Evolutionary conservation across 2,329 filamentous ascomycete genomes (phyloP).

Genomic region (Sporothrix curviconia): DNA sequence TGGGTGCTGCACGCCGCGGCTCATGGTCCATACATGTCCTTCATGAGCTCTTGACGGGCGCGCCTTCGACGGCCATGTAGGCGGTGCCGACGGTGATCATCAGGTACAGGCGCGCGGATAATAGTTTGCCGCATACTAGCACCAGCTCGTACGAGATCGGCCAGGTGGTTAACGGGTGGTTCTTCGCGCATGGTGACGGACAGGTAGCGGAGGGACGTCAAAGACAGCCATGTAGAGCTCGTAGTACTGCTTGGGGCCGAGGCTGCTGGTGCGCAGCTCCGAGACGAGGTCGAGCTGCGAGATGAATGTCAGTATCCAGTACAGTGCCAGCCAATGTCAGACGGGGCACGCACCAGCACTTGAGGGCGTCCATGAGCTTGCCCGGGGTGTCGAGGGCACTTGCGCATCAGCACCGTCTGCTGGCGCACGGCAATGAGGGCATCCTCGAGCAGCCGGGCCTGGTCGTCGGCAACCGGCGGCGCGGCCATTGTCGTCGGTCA

Average conservation of each 20-base stretch:
- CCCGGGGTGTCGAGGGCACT: constrained; percentile 93
- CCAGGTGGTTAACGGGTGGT: constrained; percentile 94
- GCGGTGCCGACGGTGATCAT: constrained; percentile 99
- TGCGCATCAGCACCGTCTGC: constrained; percentile 94
- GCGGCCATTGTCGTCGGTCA: constrained; percentile 21
- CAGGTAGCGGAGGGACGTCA: constrained; percentile 90
- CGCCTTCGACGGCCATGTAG: constrained; percentile 98
- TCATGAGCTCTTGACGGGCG: constrained; percentile 99
- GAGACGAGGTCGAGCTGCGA: constrained; percentile 93
- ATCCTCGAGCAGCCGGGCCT: constrained; percentile 93
- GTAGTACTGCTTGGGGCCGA: constrained; percentile 99
- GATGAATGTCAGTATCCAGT: not conserved
- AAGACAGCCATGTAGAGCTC: constrained; percentile 99
- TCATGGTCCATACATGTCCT: constrained; percentile 99
- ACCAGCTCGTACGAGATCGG: constrained; percentile 96
- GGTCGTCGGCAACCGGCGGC: constrained; percentile 66
- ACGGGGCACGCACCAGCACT: constrained; percentile 77
- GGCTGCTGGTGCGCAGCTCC: constrained; percentile 92
- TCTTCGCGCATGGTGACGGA: constrained; percentile 95
- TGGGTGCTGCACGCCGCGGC: constrained; percentile 91
- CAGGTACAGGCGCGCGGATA: constrained; percentile 86
- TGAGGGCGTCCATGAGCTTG: constrained; percentile 98
- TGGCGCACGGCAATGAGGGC: constrained; percentile 92
- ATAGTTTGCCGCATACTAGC: constrained; percentile 95
- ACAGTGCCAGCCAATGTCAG: too few species aligned